Evolutionary conservation across 2,329 filamentous ascomycete species (phyloP), one percentile per base, ranked within the genome.

Genomic region (Chrysoporthe cubensis): DNA sequence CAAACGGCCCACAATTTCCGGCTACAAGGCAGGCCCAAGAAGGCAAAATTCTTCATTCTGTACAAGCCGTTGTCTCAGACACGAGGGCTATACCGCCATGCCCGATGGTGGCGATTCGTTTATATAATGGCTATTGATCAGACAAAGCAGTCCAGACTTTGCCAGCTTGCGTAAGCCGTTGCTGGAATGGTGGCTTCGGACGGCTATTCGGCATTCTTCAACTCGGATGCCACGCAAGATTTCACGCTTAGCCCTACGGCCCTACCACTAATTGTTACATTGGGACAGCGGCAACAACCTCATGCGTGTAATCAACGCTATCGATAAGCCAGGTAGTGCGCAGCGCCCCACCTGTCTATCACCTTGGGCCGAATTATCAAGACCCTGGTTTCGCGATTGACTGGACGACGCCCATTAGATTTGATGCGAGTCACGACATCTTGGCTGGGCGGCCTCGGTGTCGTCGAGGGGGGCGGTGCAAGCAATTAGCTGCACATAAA

Each of bases 1-100:
- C n/a, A 52, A 26, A 54, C 21, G 50, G 50, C 50, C 50, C 50
- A 54, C 50, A 54, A 54, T 54, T 54, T 54, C 26, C 26, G 50
- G 50, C 50, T 54, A 54, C 50, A 32, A 32, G 13, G 26, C 48
- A 52, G 11, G 2, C 26, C 50, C 50, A 32, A 54, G 50, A 21
- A 32, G 21, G 50, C 26, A 11, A 52, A 52, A 52, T 5, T 54
- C 26, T 54, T 52, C 21, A 26, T 26, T 52, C 26, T 50, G 1
- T 32, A 54, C 50, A 21, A 54, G 26, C 50, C 21, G 26, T 34
- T 32, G 50, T 26, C 32, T 34, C 21, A 32, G 32, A 54, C 26
- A 54, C 50, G 50, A 54, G 50, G 50, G 26, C 50, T 26, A 32
- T 14, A 14, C 7, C 13, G 4, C 26, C 50, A 21, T 32, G 11